Evolutionary conservation across 768 basidiomycete species (phyloP), one percentile per base, ranked within the genome.

Genomic region (Suillus decipiens): DNA sequence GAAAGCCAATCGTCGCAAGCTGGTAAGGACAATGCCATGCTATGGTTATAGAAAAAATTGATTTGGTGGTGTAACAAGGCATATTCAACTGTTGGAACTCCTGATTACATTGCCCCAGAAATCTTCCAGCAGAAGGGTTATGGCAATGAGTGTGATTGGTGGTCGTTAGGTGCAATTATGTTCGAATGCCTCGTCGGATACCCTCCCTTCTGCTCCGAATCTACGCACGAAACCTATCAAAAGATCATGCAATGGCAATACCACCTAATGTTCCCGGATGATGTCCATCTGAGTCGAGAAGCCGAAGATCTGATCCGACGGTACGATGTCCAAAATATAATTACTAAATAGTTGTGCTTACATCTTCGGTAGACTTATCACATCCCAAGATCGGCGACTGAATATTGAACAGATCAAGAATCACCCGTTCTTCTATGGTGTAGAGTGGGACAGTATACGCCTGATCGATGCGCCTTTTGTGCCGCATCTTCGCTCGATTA

Each of bases 131-230:
- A 96, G 74, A 89, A 93, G 72, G 97, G 97, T n/a, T 99, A 99
- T 74, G 95, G 93, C 28, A 93, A 96, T 70, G 96, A 96, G 76
- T 98, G 96, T 71, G 97, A 99, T 76, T 99, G 96, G 95, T 99
- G 97, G 97, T 97, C 96, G 9, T 83, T 99, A 34, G 97, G 97
- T 5, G 93, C 95, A 19, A 98, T 99, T 80, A 96, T 94, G 91
- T 99, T 97, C 74, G 96, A 99, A 77, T 97, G 92, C 76, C 80
- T 99, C 28, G 93, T 99, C 67, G 97, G 97, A 61, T 99, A 97
- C 76, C 95, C 96, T 28, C 95, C 95, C 0, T 96, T 98, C 80
- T 98, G 95, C 76, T 94, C 89, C 3, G 95, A 99, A 74, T 92
- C 91, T 59, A 95, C 97, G 24, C 94, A 96, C 69, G 96, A 99